Evolutionary conservation across 116 monocot species (phyloP).

Genomic region (Phalaenopsis hybrid): DNA sequence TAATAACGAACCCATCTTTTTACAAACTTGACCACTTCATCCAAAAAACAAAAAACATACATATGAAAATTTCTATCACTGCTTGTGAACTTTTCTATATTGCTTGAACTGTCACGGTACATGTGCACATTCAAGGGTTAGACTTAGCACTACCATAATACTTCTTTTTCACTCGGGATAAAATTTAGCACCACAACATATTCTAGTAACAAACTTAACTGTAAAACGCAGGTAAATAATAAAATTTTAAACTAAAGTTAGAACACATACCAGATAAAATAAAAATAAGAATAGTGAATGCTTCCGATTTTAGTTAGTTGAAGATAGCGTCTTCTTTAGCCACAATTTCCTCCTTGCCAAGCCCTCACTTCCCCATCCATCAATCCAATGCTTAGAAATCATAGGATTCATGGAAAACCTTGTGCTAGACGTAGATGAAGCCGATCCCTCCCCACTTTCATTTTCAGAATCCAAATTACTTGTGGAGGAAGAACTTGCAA

Average conservation of each 20-base stretch:
- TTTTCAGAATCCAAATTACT: not conserved
- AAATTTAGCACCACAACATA: not conserved
- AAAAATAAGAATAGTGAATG: not conserved
- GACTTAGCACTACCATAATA: not conserved
- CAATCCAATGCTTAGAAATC: conserved; percentile 4
- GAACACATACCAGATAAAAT: not conserved
- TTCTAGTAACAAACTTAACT: not conserved
- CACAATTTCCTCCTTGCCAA: conserved; percentile 15
- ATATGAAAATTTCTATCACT: not conserved
- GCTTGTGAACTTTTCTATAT: not conserved
- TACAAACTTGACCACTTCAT: not conserved
- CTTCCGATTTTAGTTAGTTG: conserved; percentile 18
- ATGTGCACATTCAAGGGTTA: not conserved
- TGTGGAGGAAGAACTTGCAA: not conserved
- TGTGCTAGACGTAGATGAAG: not conserved
- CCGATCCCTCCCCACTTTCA: not conserved
- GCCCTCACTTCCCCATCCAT: conserved; percentile 6
- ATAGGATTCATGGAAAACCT: conserved; percentile 9
- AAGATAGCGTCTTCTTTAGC: conserved; percentile 29
- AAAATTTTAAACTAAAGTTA: not conserved
- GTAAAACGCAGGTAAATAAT: not conserved
- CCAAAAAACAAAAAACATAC: not conserved
- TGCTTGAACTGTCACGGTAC: not conserved
- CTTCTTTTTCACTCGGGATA: not conserved
- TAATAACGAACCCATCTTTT: not conserved